These are phyloP conservation scores for Discostella pseudostelligera DNA, from an alignment of 108 stramenopile genomes.

Conservation along the genomic window DNA sequence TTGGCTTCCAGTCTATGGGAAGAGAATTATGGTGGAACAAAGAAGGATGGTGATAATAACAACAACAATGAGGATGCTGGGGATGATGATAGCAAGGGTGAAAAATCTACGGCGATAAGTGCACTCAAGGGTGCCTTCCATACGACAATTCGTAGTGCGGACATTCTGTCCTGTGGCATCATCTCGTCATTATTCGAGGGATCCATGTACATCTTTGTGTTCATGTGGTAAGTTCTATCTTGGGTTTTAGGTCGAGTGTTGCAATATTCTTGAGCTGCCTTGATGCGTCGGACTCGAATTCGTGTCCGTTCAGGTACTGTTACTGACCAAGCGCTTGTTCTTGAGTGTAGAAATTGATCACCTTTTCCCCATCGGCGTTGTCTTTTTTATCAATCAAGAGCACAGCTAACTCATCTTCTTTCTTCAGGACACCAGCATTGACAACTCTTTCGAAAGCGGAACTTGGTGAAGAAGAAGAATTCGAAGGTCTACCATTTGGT, in stretches of 20 bases:
- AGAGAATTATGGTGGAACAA: constrained; percentile 90
- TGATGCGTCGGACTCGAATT: no score
- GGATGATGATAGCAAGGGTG: constrained; percentile 35
- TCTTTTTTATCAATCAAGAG: no score
- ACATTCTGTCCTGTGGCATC: constrained; percentile 80
- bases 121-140: constrained; percentile 59
- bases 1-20: constrained; percentile 82
- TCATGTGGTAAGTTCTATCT: constrained; percentile 69
- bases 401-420: no score
- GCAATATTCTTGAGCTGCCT: no score
- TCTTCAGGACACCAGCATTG: constrained; percentile 78
- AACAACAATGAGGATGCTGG: no score
- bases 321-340: no score
- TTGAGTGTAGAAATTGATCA: no score
- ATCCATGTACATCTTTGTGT: constrained; percentile 93
- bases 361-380: no score
- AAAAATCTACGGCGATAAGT: constrained; percentile 22
- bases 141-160: constrained; percentile 57
- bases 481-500: constrained; percentile 82
- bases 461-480: constrained; percentile 23
- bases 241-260: no score
- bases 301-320: no score
- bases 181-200: constrained; percentile 94
- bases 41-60: constrained; percentile 2
- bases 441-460: constrained; percentile 48